Conservation (phyloP, 495 filamentous ascomycete species). For the Jackrogersella multiformis region DNA sequence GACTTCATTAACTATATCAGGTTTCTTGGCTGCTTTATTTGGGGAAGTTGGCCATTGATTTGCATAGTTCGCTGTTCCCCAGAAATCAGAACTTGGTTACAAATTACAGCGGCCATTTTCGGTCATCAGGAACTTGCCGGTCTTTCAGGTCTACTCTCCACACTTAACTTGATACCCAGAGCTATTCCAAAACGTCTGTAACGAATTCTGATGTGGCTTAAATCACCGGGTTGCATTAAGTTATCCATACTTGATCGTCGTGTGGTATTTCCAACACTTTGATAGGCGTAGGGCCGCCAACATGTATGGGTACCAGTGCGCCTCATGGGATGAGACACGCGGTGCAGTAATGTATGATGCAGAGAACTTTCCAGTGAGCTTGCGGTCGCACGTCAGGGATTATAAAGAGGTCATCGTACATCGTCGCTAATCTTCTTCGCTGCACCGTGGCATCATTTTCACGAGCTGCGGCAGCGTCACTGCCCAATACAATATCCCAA, state of each 20-base stretch:
- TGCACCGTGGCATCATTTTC: constrained; percentile 32
- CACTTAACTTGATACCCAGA: constrained; percentile 10
- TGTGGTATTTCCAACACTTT: constrained; percentile 11
- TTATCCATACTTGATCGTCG: constrained; percentile 4
- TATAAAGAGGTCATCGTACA: constrained; percentile 25
- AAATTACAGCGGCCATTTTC: constrained; percentile 21
- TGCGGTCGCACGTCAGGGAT: neutral
- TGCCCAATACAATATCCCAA: constrained; percentile 19
- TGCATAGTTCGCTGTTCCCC: constrained; percentile 21
- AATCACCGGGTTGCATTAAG: constrained; percentile 18
- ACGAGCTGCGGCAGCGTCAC: constrained; percentile 6
- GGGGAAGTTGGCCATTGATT: constrained; percentile 13
- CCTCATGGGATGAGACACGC: constrained; percentile 16
- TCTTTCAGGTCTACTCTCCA: constrained; percentile 14
- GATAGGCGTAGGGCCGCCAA: constrained; percentile 2
- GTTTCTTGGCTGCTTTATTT: constrained; percentile 10
- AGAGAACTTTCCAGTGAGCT: neutral
- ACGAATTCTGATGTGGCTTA: constrained; percentile 23
- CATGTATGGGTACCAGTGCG: constrained; percentile 10
- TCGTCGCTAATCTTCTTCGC: constrained; percentile 29
- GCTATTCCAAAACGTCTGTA: constrained; percentile 21
- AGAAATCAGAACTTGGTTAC: constrained; percentile 24
- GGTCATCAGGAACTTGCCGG: constrained; percentile 29
- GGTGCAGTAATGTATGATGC: constrained; percentile 4
- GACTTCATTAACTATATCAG: constrained; percentile 27